Evolutionary conservation across 164 flowering plant species (phyloP), one percentile per base, ranked within the genome.

Genomic region (Euptelea pleiosperma): DNA sequence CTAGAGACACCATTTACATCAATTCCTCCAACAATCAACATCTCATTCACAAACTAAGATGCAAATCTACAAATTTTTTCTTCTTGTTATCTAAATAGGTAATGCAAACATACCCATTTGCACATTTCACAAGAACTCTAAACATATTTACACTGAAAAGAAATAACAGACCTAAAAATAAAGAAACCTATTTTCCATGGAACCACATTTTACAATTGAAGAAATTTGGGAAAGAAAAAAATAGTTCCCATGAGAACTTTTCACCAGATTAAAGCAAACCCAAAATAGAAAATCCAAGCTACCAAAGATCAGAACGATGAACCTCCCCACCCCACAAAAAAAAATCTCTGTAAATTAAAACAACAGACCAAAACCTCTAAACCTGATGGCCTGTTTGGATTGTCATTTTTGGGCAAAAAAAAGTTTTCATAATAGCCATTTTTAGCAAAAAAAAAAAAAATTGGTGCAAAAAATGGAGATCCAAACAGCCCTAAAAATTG

Each of bases 321-420:
- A 48, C n/a, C 16, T 48, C 28, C 33, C 26, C 52, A 28, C 26
- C 26, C 26, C 16, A 26, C 26, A 48, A 48, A 29, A 34, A 31
- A 28, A 48, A 48, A 19, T 29, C 52, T 48, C 52, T n/a, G n/a
- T n/a, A n/a, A n/a, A n/a, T n/a, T n/a, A n/a, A n/a, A 28, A 48
- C 25, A 48, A 48, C 52, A 48, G 26, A 26, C 52, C 28, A 14
- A 31, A 48, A n/a, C 52, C 16, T 22, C 52, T 18, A 12, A 8
- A 26, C 18, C 31, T n/a, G n/a, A n/a, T n/a, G n/a, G n/a, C n/a
- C n/a, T n/a, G n/a, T n/a, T n/a, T n/a, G n/a, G n/a, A n/a, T n/a
- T n/a, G n/a, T n/a, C n/a, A n/a, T n/a, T n/a, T n/a, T n/a, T n/a
- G n/a, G n/a, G n/a, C n/a, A n/a, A n/a, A n/a, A n/a, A n/a, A n/a